Conservation (phyloP, 2,329 filamentous ascomycete species). For the Hymenoscyphus infarciens region DNA sequence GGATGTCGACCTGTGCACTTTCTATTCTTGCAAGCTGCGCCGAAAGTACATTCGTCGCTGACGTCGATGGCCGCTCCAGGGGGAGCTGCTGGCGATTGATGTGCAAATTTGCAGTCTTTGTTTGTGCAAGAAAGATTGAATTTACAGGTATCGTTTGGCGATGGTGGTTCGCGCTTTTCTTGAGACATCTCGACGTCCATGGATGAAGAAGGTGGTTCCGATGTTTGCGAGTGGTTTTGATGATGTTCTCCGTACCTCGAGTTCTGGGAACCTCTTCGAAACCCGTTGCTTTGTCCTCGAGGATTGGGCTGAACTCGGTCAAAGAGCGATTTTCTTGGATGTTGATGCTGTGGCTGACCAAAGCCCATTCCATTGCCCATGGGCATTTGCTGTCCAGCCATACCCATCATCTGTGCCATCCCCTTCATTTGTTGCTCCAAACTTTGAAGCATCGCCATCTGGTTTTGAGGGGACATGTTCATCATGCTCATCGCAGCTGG, state of each 20-base stretch:
- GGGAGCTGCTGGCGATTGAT: conserved; percentile 88
- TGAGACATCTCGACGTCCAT: conserved; percentile 62
- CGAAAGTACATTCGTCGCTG: conserved; percentile 76
- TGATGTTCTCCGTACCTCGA: conserved; percentile 24
- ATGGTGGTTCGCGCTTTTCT: conserved; percentile 46
- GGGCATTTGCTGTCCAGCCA: conserved; percentile 39
- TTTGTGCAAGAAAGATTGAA: conserved; percentile 89
- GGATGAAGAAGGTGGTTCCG: conserved; percentile 33
- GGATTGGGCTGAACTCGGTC: conserved; percentile 60
- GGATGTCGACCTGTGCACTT: conserved; percentile 93
- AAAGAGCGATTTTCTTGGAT: conserved; percentile 62
- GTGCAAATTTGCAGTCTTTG: conserved; percentile 85
- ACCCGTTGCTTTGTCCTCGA: conserved; percentile 23
- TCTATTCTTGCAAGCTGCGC: conserved; percentile 89
- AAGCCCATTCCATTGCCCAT: conserved; percentile 51
- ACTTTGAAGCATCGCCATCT: conserved; percentile 72
- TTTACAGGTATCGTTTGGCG: conserved; percentile 72
- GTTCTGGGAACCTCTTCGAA: conserved; percentile 21
- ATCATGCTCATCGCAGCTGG: conserved; percentile 43
- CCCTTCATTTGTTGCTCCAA: conserved; percentile 84
- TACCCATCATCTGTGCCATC: conserved; percentile 64
- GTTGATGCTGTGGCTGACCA: conserved; percentile 38
- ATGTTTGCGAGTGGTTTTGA: conserved; percentile 10
- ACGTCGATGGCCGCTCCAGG: conserved; percentile 75
- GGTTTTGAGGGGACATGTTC: conserved; percentile 61